Base-by-base conservation (phyloP, 176 grass and related monocot species). In the Avena sativa region DNA sequence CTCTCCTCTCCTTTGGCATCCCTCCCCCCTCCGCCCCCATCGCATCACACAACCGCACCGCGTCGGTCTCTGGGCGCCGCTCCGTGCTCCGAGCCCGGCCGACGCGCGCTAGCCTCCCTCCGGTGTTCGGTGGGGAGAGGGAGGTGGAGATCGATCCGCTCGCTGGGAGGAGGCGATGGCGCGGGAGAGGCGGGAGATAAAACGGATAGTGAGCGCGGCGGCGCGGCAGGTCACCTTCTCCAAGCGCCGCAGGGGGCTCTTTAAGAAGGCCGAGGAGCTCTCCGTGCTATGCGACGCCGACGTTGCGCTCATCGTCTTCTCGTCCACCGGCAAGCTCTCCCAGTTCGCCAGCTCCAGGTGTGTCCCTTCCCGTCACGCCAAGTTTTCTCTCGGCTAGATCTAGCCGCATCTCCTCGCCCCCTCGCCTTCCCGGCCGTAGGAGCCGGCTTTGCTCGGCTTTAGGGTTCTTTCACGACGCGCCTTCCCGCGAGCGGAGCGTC, bases 211-310 rank as follows among this genome's bases (percentile, higher is more conserved):
- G 85, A 98, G 90, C 91, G 83, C 91, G 52, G 83, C 95, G 55
- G 95, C 95, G 82, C 90, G 95, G 52, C 95, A 98, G 92, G 95
- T 95, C 65, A 98, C 91, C 83, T 98, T 98, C 87, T 98, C 95
- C 75, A 95, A 98, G 95, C 84, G 95, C 80, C 90, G 95, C 79
- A 81, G 93, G 88, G 95, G 95, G 1, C 87, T 98, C 83, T 95
- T 97, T 91, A 97, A 97, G 93, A 97, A 97, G 85, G 95, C 95
- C 34, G 93, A 97, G 85, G 93, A 97, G 85, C 92, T 97, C 71
- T 93, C 95, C 52, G 86, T 97, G 19, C 95, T 97, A 1, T 97
- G 95, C 80, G 95, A 97, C 74, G 93, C 93, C 19, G 95, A 97
- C 71, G 93, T 97, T 62, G 95, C 95, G 17, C 95, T 97, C 82